Evolutionary conservation across 768 basidiomycete genomes (phyloP), one percentile per base, ranked within the genome.

Genomic region (Roridomyces roridus): DNA sequence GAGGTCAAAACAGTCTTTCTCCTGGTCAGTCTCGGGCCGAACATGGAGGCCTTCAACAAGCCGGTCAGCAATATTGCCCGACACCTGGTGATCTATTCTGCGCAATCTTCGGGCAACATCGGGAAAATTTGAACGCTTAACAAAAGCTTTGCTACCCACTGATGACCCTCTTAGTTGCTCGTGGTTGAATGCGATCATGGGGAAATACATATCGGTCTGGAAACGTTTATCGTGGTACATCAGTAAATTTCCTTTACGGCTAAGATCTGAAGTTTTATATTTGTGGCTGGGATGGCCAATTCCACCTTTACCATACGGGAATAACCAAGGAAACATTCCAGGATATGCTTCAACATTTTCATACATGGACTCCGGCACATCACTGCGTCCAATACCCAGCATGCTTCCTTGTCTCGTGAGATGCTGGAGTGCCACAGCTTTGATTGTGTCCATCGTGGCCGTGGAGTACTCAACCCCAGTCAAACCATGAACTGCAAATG

Each of bases 181-280:
- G 42, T 80, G 75, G 44, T 72, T 79, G 46, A 79, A 80, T 0
- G 69, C 70, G 11, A 78, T 58, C n/a, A 80, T 69, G 0, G 74
- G 65, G 54, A 77, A 52, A 66, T 63, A 64, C 11, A 37, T 7
- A 42, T 73, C 69, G 6, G 31, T 46, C 48, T 72, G 70, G 51
- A 74, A 74, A 0, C 67, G 58, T 20, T 67, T 66, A 34, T 74
- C 72, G 43, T 63, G 51, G 42, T 70, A 80, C 67, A 74, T 63
- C 0, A 79, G 51, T 1, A 72, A 46, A 11, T 64, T 51, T 34
- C 57, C 37, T 21, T 70, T 71, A 26, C 72, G 71, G 7, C 20
- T 26, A 3, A 37, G 18, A 11, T 65, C 65, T 4, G 60, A 55
- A 11, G 73, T 25, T n/a, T 11, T 34, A 20, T 24, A 25, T 1